Percentiles rank a stretch among this genome's conserved stretches.
Evolutionary conservation across 2,329 filamentous ascomycete genomes (phyloP).

Genomic region (Ophiostoma tasmaniense): DNA sequence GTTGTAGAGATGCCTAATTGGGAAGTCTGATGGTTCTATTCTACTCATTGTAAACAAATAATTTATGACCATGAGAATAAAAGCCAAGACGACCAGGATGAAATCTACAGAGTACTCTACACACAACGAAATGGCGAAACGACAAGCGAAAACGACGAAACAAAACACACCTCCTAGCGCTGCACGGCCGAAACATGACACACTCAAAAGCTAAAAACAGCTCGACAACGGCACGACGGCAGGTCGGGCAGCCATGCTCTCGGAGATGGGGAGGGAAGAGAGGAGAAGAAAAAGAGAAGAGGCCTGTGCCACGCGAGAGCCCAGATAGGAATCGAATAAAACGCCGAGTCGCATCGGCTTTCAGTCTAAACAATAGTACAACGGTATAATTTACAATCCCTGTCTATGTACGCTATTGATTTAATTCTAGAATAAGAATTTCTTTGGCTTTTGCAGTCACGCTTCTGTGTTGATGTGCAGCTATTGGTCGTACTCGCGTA

Average conservation of each 20-base stretch:
- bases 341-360: neutral
- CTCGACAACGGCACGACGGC: neutral
- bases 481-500: neutral
- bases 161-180: neutral
- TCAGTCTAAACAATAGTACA: neutral
- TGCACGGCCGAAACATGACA: neutral
- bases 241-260: neutral
- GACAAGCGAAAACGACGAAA: neutral
- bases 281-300: neutral
- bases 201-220: neutral
- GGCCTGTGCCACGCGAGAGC: slow-evolving; percentile 22
- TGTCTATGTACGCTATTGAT: neutral
- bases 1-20: neutral
- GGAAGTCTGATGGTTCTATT: neutral
- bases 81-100: neutral
- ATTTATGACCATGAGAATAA: neutral
- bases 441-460: neutral
- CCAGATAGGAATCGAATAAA: neutral
- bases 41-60: neutral
- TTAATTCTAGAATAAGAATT: neutral
- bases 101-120: no score
- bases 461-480: neutral
- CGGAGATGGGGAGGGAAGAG: neutral
- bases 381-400: slow-evolving; percentile 3
- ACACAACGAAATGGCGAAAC: neutral